phyloP scores from a whole-genome alignment of 2,329 filamentous ascomycete genomes.

The Penicillium paneum region DNA sequence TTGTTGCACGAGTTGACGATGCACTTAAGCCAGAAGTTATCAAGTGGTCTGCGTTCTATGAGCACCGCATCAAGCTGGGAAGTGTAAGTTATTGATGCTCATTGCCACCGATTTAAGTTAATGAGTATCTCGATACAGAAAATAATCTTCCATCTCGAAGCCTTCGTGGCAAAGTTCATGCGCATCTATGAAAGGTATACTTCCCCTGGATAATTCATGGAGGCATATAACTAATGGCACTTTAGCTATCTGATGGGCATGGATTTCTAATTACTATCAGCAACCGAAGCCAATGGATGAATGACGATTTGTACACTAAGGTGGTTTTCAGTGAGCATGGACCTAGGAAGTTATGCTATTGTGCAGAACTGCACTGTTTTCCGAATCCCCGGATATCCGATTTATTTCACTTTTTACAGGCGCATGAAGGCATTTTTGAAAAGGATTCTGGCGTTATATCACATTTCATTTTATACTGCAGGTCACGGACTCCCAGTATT shows the following conservation, averaged over 20 bases:
- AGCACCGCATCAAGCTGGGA: slow-evolving; percentile 87
- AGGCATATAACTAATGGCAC: slow-evolving; percentile 41
- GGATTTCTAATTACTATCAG: slow-evolving; percentile 53
- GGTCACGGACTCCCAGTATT: too few species aligned
- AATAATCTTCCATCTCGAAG: slow-evolving; percentile 96
- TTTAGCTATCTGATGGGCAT: slow-evolving; percentile 65
- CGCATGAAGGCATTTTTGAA: slow-evolving; percentile 12
- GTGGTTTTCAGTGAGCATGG: slow-evolving; percentile 2
- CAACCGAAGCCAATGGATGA: slow-evolving; percentile 19
- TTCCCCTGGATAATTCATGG: not conserved
- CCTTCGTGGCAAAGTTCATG: slow-evolving; percentile 99
- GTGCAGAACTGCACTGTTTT: not conserved
- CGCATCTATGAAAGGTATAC: slow-evolving; percentile 82
- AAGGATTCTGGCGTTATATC: slow-evolving; percentile 9
- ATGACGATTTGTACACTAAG: slow-evolving; percentile 31
- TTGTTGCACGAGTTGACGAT: slow-evolving; percentile 84
- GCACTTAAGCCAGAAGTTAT: slow-evolving; percentile 87
- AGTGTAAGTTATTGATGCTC: slow-evolving; percentile 46
- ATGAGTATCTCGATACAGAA: slow-evolving; percentile 51
- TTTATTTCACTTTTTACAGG: slow-evolving; percentile 2
- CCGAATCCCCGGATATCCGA: not conserved
- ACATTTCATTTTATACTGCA: too few species aligned
- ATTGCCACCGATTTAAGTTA: not conserved
- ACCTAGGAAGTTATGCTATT: not conserved
- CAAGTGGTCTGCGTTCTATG: slow-evolving; percentile 95